Base-by-base conservation (phyloP, 257 asterid genomes). In the Nyctanthes arbortristis region DNA sequence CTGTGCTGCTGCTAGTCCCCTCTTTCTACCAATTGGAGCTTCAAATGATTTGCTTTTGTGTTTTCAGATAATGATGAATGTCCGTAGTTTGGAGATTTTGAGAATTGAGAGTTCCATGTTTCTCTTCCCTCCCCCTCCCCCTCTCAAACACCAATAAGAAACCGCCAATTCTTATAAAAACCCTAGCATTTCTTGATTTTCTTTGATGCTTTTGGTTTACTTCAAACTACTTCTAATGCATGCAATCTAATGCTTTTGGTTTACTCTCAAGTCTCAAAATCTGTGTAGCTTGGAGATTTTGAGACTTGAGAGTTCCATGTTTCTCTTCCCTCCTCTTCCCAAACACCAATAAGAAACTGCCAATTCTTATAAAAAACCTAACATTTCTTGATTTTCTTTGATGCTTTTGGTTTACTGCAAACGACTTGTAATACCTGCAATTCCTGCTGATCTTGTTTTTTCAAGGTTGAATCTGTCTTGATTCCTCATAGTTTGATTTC, bases 401-500 rank as follows among this genome's bases (percentile, higher is more conserved):
- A 14, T 16, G 11, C 2, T 10, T 61, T 27, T 43, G 49, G 62
- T 30, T 22, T 40, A 8, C 33, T 39, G 31, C 54, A 43, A n/a
- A n/a, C n/a, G n/a, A 24, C 16, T 52, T 30, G 30, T 22, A 22
- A 24, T 52, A 30, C 30, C 0, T 52, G 30, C 28, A 9, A 24
- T 24, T 52, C 59, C 28, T 63, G 13, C 36, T 61, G 34, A 31
- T 45, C 54, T 57, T 66, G 37, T 29, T 47, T 13, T 32, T 12
- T 56, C 1, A 37, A 34, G 57, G 28, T 16, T 12, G 66, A 52
- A 25, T 60, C 35, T 20, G n/a, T 63, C 39, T 73, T 63, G 62
- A 25, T 68, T 25, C 28, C 37, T 33, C 25, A 49, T 34, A 52
- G 35, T 29, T 64, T 10, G 27, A 65, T 43, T 73, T 35, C 37